Evolutionary conservation across 2,329 filamentous ascomycete genomes (phyloP).

Genomic region (Monilinia aucupariae): DNA sequence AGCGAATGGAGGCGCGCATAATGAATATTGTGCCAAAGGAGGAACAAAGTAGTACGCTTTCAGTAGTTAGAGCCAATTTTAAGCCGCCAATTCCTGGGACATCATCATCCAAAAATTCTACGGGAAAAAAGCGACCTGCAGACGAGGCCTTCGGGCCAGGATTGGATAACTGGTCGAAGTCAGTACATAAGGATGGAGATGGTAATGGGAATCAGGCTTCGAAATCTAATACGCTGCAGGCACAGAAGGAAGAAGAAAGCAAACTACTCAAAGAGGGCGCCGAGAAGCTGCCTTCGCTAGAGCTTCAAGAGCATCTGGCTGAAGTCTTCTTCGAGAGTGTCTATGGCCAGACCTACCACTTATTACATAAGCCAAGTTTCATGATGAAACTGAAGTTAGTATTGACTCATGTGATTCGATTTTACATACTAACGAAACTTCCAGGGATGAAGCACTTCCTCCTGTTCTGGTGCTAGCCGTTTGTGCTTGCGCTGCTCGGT

Average conservation of each 20-base stretch:
- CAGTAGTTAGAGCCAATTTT: conserved; percentile 73
- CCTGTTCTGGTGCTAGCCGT: conserved; percentile 91
- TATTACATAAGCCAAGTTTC: conserved; percentile 95
- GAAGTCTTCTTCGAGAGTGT: conserved; percentile 95
- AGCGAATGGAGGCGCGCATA: conserved; percentile 95
- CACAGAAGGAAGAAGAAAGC: conserved; percentile 66
- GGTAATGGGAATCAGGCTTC: conserved; percentile 25
- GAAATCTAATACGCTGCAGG: conserved; percentile 49
- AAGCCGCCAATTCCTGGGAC: conserved; percentile 67
- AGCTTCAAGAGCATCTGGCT: conserved; percentile 87
- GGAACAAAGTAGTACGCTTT: conserved; percentile 58
- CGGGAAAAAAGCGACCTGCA: conserved; percentile 70
- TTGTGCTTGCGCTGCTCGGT: conserved; percentile 90
- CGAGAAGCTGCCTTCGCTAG: conserved; percentile 75
- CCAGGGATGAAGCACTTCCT: conserved; percentile 69
- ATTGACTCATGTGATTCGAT: background rate
- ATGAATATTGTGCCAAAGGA: conserved; percentile 92
- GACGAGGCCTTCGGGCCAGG: conserved; percentile 85
- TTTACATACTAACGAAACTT: conserved; percentile 18
- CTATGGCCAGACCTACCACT: conserved; percentile 90
- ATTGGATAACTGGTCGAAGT: conserved; percentile 73
- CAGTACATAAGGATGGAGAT: conserved; percentile 44
- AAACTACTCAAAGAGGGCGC: conserved; percentile 75
- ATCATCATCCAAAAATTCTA: conserved; percentile 46
- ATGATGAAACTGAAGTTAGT: conserved; percentile 75